Evolutionary conservation across 768 basidiomycete species (phyloP), one percentile per base, ranked within the genome.

Genomic region (Megacollybia marginata): DNA sequence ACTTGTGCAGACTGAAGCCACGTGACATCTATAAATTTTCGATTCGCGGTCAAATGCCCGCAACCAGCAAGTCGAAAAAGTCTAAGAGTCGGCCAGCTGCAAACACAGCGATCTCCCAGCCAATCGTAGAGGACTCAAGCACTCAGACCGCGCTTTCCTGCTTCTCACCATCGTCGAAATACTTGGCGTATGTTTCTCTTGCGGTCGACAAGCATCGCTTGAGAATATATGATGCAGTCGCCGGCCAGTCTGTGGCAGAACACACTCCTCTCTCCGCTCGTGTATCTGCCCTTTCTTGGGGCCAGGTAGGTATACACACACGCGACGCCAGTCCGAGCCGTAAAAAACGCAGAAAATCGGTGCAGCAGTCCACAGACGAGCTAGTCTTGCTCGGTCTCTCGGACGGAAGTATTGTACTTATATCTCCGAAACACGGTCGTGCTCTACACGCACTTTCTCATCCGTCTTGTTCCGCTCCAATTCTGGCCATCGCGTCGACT

Each of bases 161-260:
- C 7, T 87, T 85, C 66, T 85, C 83, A 9, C 72, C 74, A 5
- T 67, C 72, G 50, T 78, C 74, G 48, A 65, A 69, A 48, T 65
- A 78, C 34, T 85, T 85, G 57, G 82, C 78, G 2, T 73, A 80
- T 47, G 63, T 83, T 28, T 82, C 82, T 9, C 72, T 85, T 19
- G 75, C 83, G 2, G 72, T 86, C 47, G 83, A 86, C 72, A 86
- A 83, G 63, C 83, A 86, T 59, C 75, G 82, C 42, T 65, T 85
- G 49, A 80, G 82, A 57, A 70, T 85, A 35, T 83, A 82, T 62
- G 74, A 83, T 60, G 76, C 79, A 9, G 55, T 69, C 8, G 70
- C 78, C n/a, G 74, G 72, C 34, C 72, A 75, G 53, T 72, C 78
- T 32, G 63, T 78, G 18, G 75, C 81, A 4, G 83, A 86, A 61